Percentiles rank a stretch among this genome's conserved stretches.
Conservation (phyloP, 2,329 filamentous ascomycete species). For the Diaporthe longicolla region DNA sequence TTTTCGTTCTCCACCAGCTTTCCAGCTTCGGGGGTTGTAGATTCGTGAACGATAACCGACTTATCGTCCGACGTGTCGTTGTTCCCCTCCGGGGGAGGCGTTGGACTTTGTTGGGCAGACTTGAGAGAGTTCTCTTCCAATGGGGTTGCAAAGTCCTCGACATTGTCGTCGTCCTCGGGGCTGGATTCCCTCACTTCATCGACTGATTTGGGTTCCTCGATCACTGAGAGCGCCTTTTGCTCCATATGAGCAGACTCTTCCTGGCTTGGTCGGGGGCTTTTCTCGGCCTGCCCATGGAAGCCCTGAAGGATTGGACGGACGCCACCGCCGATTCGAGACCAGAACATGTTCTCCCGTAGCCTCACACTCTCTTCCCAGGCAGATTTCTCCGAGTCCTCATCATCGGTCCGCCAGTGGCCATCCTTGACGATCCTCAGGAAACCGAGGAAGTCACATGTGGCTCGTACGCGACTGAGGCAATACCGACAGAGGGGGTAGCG, state of each 20-base stretch:
- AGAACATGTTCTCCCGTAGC: slow-evolving; percentile 95
- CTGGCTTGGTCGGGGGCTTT: slow-evolving; percentile 46
- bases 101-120: not conserved
- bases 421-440: slow-evolving; percentile 94
- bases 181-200: not conserved
- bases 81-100: not conserved
- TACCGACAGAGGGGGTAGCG: slow-evolving; percentile 92
- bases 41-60: slow-evolving; percentile 9
- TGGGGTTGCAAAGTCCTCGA: slow-evolving; percentile 39
- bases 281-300: slow-evolving; percentile 48
- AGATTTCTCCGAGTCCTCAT: slow-evolving; percentile 84
- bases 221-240: slow-evolving; percentile 11
- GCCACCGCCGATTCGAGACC: slow-evolving; percentile 91
- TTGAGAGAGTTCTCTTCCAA: slow-evolving; percentile 17
- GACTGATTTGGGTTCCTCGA: slow-evolving; percentile 24
- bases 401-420: slow-evolving; percentile 89
- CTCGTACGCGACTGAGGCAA: slow-evolving; percentile 85
- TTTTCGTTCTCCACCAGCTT: not conserved
- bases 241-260: slow-evolving; percentile 37
- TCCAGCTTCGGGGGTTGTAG: not conserved
- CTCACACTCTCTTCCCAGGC: slow-evolving; percentile 97
- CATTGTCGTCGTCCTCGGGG: slow-evolving; percentile 20
- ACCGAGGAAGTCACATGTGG: slow-evolving; percentile 92
- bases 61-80: slow-evolving; percentile 14
- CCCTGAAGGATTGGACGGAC: slow-evolving; percentile 75